These are phyloP conservation scores for Phytophthora vignae DNA, from an alignment of 352 stramenopile species.

Conservation along the genomic window DNA sequence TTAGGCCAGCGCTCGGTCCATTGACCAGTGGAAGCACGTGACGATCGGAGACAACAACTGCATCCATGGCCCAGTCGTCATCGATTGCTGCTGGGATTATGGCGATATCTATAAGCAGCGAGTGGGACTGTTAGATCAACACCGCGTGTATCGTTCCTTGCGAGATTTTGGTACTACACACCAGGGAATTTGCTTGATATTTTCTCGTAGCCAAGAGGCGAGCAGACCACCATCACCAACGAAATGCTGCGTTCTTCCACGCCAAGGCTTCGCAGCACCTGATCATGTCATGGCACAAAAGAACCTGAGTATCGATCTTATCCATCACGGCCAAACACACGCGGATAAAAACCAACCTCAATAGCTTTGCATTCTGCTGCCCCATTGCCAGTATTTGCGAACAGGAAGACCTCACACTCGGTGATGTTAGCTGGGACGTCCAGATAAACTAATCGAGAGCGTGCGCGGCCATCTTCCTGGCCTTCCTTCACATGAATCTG, in stretches of 20 bases:
- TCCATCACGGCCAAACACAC: too few species aligned
- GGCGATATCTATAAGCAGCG: background rate
- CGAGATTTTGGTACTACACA: background rate
- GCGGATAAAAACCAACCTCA: background rate
- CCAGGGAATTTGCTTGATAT: background rate
- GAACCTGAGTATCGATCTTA: background rate
- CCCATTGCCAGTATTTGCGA: background rate
- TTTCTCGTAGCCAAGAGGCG: background rate
- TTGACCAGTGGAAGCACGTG: too few species aligned
- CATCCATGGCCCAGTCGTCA: background rate
- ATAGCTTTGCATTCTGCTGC: background rate
- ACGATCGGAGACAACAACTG: too few species aligned
- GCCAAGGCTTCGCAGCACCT: background rate
- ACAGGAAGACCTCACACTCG: background rate
- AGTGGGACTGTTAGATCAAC: background rate
- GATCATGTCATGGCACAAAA: background rate
- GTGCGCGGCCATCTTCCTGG: background rate
- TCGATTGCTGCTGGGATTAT: background rate
- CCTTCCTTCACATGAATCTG: background rate
- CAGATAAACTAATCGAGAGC: background rate
- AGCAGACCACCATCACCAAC: background rate
- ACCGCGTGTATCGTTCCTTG: too few species aligned
- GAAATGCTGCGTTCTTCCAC: background rate
- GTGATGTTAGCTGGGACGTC: background rate
- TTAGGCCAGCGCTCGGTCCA: too few species aligned